Evolutionary conservation across 2,329 filamentous ascomycete species (phyloP).

Genomic region (Phialophora chinensis): DNA sequence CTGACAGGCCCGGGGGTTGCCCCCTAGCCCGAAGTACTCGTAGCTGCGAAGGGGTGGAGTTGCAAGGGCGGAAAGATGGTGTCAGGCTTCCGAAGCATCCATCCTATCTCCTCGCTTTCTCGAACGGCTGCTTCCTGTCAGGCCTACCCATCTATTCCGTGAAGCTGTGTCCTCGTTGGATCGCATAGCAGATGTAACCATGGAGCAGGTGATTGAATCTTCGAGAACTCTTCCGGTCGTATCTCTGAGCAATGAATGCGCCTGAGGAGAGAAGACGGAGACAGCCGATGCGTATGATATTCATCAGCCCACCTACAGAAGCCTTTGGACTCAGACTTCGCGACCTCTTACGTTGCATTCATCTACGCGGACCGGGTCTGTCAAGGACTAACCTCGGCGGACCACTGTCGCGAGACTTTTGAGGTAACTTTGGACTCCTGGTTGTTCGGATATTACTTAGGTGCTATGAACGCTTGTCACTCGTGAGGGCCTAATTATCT

Average conservation of each 20-base stretch:
- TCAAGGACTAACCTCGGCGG: background rate
- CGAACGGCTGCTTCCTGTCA: background rate
- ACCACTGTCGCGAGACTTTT: background rate
- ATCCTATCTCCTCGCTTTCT: background rate
- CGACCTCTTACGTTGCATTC: background rate
- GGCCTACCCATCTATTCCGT: background rate
- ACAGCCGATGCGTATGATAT: background rate
- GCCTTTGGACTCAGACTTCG: background rate
- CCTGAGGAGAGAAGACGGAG: background rate
- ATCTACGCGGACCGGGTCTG: background rate
- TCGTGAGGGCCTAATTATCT: background rate
- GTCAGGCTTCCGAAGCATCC: background rate
- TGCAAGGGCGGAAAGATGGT: background rate
- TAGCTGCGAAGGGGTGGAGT: background rate
- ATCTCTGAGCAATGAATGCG: background rate
- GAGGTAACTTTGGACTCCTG: background rate
- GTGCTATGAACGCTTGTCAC: background rate
- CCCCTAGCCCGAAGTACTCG: background rate
- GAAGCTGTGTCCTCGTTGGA: background rate
- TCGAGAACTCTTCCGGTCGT: background rate
- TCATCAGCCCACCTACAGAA: background rate
- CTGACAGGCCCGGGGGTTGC: background rate
- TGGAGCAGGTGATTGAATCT: background rate
- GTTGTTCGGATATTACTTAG: slow-evolving; percentile 6
- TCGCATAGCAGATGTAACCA: slow-evolving; percentile 5